Percentiles rank a stretch among this genome's conserved stretches.
Conservation (phyloP, 495 filamentous ascomycete species). For the Aspergillus panamensis region DNA sequence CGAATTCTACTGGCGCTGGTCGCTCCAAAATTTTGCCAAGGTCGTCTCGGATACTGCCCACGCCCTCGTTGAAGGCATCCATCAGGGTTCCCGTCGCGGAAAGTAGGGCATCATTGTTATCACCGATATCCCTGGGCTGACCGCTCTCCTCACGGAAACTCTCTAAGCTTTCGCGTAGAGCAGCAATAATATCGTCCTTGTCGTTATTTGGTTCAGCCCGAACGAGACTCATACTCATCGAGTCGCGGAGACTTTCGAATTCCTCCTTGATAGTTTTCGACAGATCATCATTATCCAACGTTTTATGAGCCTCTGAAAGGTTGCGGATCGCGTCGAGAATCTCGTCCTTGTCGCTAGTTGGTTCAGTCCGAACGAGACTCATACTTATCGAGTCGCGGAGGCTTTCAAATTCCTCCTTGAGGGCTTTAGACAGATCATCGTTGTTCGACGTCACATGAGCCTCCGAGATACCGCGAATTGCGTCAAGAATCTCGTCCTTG, state of each 20-base stretch:
- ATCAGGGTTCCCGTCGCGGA: constrained; percentile 70
- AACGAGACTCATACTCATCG: constrained; percentile 42
- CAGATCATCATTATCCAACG: constrained; percentile 23
- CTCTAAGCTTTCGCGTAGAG: constrained; percentile 65
- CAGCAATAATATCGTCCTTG: constrained; percentile 60
- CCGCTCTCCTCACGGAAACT: constrained; percentile 64
- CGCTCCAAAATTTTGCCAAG: constrained; percentile 76
- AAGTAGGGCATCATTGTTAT: constrained; percentile 53
- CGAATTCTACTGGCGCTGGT: constrained; percentile 71
- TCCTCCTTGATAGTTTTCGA: constrained; percentile 61
- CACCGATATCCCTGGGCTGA: constrained; percentile 49
- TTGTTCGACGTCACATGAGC: constrained; percentile 20
- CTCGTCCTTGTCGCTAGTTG: constrained; percentile 54
- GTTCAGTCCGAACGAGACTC: constrained; percentile 57
- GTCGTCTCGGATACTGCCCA: constrained; percentile 67
- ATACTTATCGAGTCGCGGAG: constrained; percentile 69
- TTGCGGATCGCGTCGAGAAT: constrained; percentile 63
- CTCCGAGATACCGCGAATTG: constrained; percentile 52
- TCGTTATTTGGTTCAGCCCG: constrained; percentile 27
- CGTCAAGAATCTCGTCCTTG: constrained; percentile 59
- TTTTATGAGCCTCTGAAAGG: constrained; percentile 27
- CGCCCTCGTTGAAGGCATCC: constrained; percentile 78
- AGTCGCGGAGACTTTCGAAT: constrained; percentile 69
- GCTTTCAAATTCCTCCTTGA: constrained; percentile 67
- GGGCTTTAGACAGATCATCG: constrained; percentile 46